Evolutionary conservation across 768 basidiomycete genomes (phyloP), one percentile per base, ranked within the genome.

Genomic region (Nevesoporus exiguus): DNA sequence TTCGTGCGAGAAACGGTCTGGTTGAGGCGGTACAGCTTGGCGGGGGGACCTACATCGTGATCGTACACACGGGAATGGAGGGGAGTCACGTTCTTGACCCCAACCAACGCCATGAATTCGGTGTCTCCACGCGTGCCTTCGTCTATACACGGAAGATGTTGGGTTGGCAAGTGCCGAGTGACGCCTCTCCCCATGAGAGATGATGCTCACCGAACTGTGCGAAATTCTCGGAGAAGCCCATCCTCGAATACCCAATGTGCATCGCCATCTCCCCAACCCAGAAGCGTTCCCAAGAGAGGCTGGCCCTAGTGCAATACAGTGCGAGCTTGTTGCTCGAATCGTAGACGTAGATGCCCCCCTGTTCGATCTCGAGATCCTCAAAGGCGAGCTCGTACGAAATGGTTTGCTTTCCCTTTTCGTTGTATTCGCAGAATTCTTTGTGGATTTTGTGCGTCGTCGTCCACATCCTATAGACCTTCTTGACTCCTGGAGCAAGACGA

Each of bases 311-410:
- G 58, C 85, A 84, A 54, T 79, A 75, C 60, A 85, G 80, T 73
- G 76, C 77, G 30, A 85, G 62, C 36, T 76, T 59, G 1, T 64
- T 55, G 34, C 82, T 82, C 66, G 80, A 81, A 64, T 85, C 84
- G 17, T 85, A 71, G 21, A 85, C 75, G 65, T 81, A 85, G 1
- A 81, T 80, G 31, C 81, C 80, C 7, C 80, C 84, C 52, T 76
- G 73, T 15, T 77, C 65, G 50, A 85, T 69, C 66, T 77, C 83
- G 21, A 75, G 56, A 8, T 74, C 74, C 11, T 70, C 72, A 0
- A 74, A 66, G 4, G 71, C 61, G 11, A 85, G 78, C 65, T 84
- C 77, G 48, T 80, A 75, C 10, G 84, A 76, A 37, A 80, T 69
- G 19, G 77, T 64, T 19, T 61, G 44, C 45, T 54, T 62, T 39